Conservation (phyloP, 148 eudicot genomes). For the Arctostaphylos glauca region DNA sequence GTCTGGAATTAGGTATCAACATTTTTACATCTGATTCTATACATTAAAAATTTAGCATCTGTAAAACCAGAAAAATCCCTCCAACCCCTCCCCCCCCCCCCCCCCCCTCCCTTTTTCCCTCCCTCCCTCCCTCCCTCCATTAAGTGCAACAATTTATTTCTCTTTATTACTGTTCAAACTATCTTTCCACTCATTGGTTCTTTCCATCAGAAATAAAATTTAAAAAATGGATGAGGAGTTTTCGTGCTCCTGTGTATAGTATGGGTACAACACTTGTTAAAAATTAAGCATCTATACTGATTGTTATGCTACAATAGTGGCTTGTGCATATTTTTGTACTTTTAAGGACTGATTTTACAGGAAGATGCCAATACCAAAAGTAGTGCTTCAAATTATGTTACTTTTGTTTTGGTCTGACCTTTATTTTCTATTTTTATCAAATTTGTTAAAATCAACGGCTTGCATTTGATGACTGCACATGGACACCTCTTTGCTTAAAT, state of each 20-base stretch:
- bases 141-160: too few relatives aligned
- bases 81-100: too few relatives aligned
- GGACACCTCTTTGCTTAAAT: background rate
- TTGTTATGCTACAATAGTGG: background rate
- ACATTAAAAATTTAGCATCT: background rate
- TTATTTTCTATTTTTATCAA: background rate
- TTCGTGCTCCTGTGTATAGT: too few relatives aligned
- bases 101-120: too few relatives aligned
- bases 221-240: too few relatives aligned
- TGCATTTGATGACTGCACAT: background rate
- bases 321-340: background rate
- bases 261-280: too few relatives aligned
- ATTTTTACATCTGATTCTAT: background rate
- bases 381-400: background rate
- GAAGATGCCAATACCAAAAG: background rate
- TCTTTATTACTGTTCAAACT: too few relatives aligned
- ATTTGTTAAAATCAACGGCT: background rate
- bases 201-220: too few relatives aligned
- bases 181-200: too few relatives aligned
- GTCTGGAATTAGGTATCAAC: conserved; percentile 25
- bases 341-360: background rate
- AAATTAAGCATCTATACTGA: background rate
- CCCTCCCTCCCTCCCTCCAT: too few relatives aligned
- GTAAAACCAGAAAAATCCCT: too few relatives aligned
- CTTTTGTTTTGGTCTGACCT: background rate